A percentile compares a stretch with the other conserved stretches of the same genome.
phyloP scores from a whole-genome alignment of 2,329 filamentous ascomycete genomes.

The Fonsecaea nubica region DNA sequence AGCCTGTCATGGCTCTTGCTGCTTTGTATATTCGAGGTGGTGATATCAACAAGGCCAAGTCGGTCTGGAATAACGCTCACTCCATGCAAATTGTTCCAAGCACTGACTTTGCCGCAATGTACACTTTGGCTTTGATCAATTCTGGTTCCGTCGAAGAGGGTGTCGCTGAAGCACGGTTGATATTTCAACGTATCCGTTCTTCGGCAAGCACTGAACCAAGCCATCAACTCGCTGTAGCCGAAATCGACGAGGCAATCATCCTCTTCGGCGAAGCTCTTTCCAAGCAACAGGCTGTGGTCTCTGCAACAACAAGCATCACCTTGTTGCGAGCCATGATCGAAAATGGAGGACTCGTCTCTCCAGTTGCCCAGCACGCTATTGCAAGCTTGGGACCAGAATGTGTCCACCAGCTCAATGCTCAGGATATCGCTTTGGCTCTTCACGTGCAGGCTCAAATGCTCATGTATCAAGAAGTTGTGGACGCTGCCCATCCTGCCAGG shows the following conservation, averaged over 20 bases:
- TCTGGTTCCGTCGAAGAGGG: slow-evolving; percentile 85
- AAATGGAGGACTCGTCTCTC: slow-evolving; percentile 67
- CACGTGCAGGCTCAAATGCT: slow-evolving; percentile 64
- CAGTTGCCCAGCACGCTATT: slow-evolving; percentile 66
- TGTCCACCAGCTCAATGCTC: slow-evolving; percentile 61
- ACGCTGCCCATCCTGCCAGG: slow-evolving; percentile 64
- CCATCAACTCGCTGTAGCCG: slow-evolving; percentile 68
- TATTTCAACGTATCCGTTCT: slow-evolving; percentile 83
- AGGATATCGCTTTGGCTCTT: slow-evolving; percentile 64
- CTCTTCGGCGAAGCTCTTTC: slow-evolving; percentile 67
- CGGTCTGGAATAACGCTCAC: slow-evolving; percentile 79
- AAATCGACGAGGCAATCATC: slow-evolving; percentile 85
- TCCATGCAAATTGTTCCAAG: slow-evolving; percentile 53
- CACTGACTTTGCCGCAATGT: slow-evolving; percentile 80
- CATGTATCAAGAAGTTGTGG: slow-evolving; percentile 50
- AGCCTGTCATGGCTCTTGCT: slow-evolving; percentile 76
- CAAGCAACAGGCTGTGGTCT: slow-evolving; percentile 58
- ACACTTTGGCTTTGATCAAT: slow-evolving; percentile 83
- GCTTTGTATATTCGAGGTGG: slow-evolving; percentile 85
- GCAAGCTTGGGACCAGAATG: slow-evolving; percentile 66
- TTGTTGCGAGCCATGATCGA: slow-evolving; percentile 70
- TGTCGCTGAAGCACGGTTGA: slow-evolving; percentile 76
- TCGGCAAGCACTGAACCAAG: slow-evolving; percentile 54
- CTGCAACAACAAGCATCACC: slow-evolving; percentile 63
- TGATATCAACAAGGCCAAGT: slow-evolving; percentile 75